Percentiles rank a stretch among this genome's conserved stretches.
Conservation (phyloP, 2,329 filamentous ascomycete species). For the Aspergillaceae sp. region DNA sequence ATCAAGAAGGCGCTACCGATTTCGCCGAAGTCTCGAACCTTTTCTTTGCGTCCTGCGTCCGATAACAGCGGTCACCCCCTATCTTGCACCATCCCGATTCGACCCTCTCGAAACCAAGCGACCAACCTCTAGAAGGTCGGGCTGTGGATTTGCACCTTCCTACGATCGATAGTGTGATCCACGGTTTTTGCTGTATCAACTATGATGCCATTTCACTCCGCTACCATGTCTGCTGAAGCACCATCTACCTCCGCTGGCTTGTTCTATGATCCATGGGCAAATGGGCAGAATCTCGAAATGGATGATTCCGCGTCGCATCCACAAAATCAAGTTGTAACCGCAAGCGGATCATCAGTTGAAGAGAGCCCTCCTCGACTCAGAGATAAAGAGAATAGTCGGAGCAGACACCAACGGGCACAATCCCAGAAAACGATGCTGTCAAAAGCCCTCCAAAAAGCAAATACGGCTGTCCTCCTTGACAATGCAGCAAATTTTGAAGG, state of each 20-base stretch:
- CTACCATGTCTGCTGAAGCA: constrained; percentile 14
- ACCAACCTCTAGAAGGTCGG: too few relatives aligned
- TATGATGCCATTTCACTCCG: constrained; percentile 3
- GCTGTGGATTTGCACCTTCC: too few relatives aligned
- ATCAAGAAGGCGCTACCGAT: neutral
- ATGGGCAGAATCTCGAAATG: neutral
- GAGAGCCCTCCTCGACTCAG: constrained; percentile 18
- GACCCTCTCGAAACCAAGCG: too few relatives aligned
- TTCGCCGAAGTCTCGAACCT: too few relatives aligned
- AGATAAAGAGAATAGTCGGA: constrained; percentile 19
- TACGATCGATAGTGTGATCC: too few relatives aligned
- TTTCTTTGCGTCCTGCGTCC: too few relatives aligned
- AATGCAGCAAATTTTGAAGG: constrained; percentile 93
- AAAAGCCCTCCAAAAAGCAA: constrained; percentile 89
- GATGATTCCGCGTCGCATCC: constrained; percentile 1
- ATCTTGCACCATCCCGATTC: neutral
- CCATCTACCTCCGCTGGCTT: constrained; percentile 1
- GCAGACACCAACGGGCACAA: constrained; percentile 38
- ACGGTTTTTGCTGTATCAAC: too few relatives aligned
- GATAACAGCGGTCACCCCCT: neutral
- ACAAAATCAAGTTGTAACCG: constrained; percentile 9
- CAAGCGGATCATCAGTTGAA: constrained; percentile 14
- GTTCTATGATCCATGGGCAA: constrained; percentile 9
- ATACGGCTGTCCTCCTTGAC: constrained; percentile 88
- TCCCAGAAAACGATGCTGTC: constrained; percentile 95